Percentiles rank a stretch among this genome's conserved stretches.
phyloP scores from a whole-genome alignment of 192 early-diverging fungal genomes.

The Spizellomyces sp. region DNA sequence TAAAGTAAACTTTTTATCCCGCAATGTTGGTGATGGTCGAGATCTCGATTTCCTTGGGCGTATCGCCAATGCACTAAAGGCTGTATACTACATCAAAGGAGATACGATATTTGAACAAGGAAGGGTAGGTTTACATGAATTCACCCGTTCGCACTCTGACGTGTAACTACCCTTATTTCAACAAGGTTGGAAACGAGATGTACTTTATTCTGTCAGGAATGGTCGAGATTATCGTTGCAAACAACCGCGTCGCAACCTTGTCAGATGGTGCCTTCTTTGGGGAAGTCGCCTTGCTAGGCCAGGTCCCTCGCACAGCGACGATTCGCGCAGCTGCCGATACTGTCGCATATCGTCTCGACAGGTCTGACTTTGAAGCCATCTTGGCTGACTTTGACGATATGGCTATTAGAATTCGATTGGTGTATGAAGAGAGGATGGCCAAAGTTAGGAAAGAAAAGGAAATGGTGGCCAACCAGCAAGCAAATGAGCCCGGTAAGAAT shows the following conservation, averaged over 20 bases:
- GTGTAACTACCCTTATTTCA: background rate
- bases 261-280: slow-evolving; percentile 32
- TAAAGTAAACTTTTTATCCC: slow-evolving; percentile 52
- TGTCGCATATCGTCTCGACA: slow-evolving; percentile 39
- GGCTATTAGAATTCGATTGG: slow-evolving; percentile 35
- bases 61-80: slow-evolving; percentile 42
- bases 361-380: slow-evolving; percentile 39
- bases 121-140: slow-evolving; percentile 19
- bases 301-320: slow-evolving; percentile 47
- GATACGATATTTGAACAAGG: slow-evolving; percentile 54
- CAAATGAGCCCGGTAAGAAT: too few relatives aligned
- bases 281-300: slow-evolving; percentile 49
- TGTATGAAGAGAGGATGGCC: slow-evolving; percentile 50
- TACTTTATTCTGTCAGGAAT: slow-evolving; percentile 52
- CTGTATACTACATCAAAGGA: slow-evolving; percentile 46
- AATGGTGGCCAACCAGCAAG: too few relatives aligned
- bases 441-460: slow-evolving; percentile 48
- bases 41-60: slow-evolving; percentile 46
- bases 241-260: slow-evolving; percentile 37
- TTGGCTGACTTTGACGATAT: slow-evolving; percentile 46
- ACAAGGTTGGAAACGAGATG: slow-evolving; percentile 53
- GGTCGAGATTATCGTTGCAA: slow-evolving; percentile 49
- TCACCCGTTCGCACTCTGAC: background rate
- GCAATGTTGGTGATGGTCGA: slow-evolving; percentile 43
- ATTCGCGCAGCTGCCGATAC: slow-evolving; percentile 36